Evolutionary conservation across 768 basidiomycete species (phyloP).

Genomic region (Naganishia onofrii): DNA sequence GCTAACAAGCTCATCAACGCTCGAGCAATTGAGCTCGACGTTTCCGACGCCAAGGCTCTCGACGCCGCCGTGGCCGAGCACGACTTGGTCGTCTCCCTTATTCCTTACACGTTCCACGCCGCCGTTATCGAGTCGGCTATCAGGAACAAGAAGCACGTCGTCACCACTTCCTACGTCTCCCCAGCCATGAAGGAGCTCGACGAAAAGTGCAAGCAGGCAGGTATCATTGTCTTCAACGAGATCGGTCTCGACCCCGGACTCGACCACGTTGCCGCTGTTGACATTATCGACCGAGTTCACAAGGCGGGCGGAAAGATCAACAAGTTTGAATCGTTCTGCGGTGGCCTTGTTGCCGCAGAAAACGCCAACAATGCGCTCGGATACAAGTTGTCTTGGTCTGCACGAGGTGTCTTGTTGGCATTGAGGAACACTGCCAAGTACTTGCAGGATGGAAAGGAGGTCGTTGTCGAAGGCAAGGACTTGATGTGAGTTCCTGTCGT

Average conservation of each 20-base stretch:
- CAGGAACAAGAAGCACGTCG: conserved; percentile 82
- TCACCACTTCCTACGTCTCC: conserved; percentile 93
- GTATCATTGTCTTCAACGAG: conserved; percentile 94
- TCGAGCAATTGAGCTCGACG: conserved; percentile 77
- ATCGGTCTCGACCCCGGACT: conserved; percentile 96
- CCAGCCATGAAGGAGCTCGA: conserved; percentile 86
- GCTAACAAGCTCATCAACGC: conserved; percentile 70
- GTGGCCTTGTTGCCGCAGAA: conserved; percentile 89
- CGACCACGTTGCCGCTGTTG: conserved; percentile 80
- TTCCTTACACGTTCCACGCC: conserved; percentile 89
- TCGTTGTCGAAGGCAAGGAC: conserved; percentile 70
- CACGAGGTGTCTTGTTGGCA: conserved; percentile 90
- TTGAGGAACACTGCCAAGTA: conserved; percentile 86
- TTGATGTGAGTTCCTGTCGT: conserved; percentile 63
- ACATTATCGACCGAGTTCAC: conserved; percentile 91
- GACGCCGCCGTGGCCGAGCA: conserved; percentile 76
- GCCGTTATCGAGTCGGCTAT: conserved; percentile 88
- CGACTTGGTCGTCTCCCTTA: conserved; percentile 92
- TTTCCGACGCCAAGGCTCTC: conserved; percentile 64
- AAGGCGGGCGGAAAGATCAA: conserved; percentile 79
- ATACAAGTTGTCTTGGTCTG: conserved; percentile 99
- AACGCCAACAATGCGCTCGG: conserved; percentile 91
- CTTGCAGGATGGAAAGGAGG: conserved; percentile 64
- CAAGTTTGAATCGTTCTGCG: conserved; percentile 85
- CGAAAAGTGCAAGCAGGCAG: conserved; percentile 73